Conservation (phyloP, 441 rosid genomes). For the Bocquillonia castaneifolia region DNA sequence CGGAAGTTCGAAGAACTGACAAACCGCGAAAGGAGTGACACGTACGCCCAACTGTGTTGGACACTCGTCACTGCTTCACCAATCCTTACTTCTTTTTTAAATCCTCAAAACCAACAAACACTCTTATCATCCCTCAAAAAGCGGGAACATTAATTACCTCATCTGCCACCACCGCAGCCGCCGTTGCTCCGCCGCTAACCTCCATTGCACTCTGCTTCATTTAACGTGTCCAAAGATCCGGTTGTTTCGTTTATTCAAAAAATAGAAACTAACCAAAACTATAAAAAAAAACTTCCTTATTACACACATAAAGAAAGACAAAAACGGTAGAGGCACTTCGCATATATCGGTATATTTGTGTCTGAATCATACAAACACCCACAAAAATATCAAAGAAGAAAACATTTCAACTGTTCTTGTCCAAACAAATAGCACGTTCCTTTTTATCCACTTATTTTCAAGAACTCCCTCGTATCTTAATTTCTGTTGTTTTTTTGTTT, state of each 20-base stretch:
- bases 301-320: constrained; percentile 1
- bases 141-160: constrained; percentile 25
- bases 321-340: constrained; percentile 20
- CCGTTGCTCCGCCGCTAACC: constrained; percentile 3
- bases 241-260: constrained; percentile 11
- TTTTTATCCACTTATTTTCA: neutral
- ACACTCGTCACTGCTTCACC: constrained; percentile 19
- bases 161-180: neutral
- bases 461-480: no score
- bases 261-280: neutral
- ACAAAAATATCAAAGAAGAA: neutral
- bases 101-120: constrained; percentile 11
- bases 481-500: no score
- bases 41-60: constrained; percentile 8
- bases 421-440: neutral
- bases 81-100: constrained; percentile 8
- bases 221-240: constrained; percentile 30
- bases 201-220: constrained; percentile 1
- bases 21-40: constrained; percentile 25
- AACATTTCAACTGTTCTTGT: neutral
- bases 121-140: constrained; percentile 16
- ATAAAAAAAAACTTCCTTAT: neutral
- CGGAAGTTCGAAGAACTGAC: constrained; percentile 16
- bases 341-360: constrained; percentile 11
- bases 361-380: constrained; percentile 10